phyloP scores from a whole-genome alignment of 495 filamentous ascomycete genomes.

The Lophiostoma macrostomum region DNA sequence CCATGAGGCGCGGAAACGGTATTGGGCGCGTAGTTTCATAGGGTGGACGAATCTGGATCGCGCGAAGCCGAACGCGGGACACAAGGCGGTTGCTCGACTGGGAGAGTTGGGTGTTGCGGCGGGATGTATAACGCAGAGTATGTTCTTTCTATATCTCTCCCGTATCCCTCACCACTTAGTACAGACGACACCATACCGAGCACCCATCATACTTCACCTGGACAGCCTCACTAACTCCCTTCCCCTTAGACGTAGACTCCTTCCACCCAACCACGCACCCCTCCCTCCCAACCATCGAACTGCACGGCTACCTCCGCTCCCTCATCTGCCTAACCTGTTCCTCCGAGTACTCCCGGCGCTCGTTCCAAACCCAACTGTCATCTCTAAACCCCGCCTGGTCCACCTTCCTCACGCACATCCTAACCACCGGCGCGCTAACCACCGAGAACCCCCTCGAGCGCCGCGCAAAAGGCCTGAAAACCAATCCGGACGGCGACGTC shows the following conservation, averaged over 20 bases:
- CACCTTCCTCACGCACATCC: constrained; percentile 65
- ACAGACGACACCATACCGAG: not conserved
- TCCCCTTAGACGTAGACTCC: constrained; percentile 76
- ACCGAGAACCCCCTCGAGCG: constrained; percentile 73
- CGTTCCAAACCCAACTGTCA: constrained; percentile 74
- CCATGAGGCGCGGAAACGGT: constrained; percentile 87
- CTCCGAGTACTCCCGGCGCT: constrained; percentile 48
- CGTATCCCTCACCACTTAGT: not conserved
- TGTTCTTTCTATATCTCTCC: constrained; percentile 2
- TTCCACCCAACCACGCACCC: constrained; percentile 82
- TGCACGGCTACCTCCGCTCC: constrained; percentile 85
- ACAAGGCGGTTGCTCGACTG: constrained; percentile 70
- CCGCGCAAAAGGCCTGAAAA: constrained; percentile 64
- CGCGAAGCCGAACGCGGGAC: constrained; percentile 75
- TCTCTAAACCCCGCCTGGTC: constrained; percentile 84
- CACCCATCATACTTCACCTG: not conserved
- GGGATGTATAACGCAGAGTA: constrained; percentile 82
- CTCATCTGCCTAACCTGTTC: constrained; percentile 74
- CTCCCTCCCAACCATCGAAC: constrained; percentile 68
- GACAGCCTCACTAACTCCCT: constrained; percentile 3
- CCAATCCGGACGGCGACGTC: constrained; percentile 93
- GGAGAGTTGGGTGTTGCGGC: constrained; percentile 67
- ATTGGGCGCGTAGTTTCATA: constrained; percentile 93
- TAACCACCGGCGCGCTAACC: constrained; percentile 68
- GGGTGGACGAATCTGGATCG: constrained; percentile 81